Conservation (phyloP, 345 rosid genomes). For the Clarkia xantiana region DNA sequence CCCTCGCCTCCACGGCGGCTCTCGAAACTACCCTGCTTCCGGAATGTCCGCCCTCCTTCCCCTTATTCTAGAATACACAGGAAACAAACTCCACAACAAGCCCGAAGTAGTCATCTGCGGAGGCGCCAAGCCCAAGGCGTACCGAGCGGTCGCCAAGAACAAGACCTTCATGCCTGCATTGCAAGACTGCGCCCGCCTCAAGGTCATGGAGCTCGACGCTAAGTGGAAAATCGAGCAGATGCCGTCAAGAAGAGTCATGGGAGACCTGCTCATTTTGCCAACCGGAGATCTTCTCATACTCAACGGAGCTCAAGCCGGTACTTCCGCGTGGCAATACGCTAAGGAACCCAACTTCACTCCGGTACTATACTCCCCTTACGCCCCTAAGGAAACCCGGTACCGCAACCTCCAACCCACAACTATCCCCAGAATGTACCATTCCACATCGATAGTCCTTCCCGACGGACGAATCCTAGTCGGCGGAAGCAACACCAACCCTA, state of each 20-base stretch:
- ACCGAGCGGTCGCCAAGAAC: conserved; percentile 15
- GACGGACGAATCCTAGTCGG: conserved; percentile 30
- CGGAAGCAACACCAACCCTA: conserved; percentile 30
- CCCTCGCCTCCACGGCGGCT: conserved; percentile 44
- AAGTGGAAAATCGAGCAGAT: conserved; percentile 48
- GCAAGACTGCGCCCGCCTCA: conserved; percentile 47
- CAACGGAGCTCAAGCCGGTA: conserved; percentile 59
- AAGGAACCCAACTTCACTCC: conserved; percentile 31
- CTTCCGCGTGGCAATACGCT: conserved; percentile 55
- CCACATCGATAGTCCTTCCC: conserved; percentile 22
- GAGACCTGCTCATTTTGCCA: conserved; percentile 61
- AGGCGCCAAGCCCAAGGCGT: conserved; percentile 21
- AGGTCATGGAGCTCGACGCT: conserved; percentile 27
- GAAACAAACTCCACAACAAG: conserved; percentile 4
- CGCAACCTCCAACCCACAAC: conserved; percentile 10
- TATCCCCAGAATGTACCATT: conserved; percentile 31
- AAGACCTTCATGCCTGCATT: conserved; percentile 21
- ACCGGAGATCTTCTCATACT: conserved; percentile 52
- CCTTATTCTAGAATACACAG: conserved; percentile 6
- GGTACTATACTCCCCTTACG: conserved; percentile 5
- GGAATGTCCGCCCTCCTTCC: conserved; percentile 57
- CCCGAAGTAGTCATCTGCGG: conserved; percentile 8
- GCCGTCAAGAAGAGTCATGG: conserved; percentile 63
- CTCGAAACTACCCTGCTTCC: conserved; percentile 71
- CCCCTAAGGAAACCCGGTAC: conserved; percentile 36